Percentiles rank a stretch among this genome's conserved stretches.
Evolutionary conservation across 2,329 filamentous ascomycete species (phyloP).

Genomic region (Colletotrichum chlorophyti): DNA sequence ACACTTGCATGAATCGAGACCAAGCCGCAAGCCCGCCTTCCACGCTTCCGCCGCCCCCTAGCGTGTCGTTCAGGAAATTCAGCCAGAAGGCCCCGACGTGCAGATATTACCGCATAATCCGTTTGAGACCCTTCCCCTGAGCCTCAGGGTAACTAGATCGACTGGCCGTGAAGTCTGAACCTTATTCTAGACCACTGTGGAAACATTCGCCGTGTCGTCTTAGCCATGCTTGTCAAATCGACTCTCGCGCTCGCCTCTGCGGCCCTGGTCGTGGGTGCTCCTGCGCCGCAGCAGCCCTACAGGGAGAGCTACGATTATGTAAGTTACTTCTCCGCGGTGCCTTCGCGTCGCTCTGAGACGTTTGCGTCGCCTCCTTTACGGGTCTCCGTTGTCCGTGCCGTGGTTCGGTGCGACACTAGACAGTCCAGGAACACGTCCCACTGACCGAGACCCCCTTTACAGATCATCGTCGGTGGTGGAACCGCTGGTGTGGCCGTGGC

Average conservation of each 20-base stretch:
- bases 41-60: not conserved
- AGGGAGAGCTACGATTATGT: slow-evolving; percentile 27
- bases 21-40: not conserved
- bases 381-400: too few species aligned
- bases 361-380: slow-evolving; percentile 2
- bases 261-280: slow-evolving; percentile 8
- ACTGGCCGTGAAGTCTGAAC: not conserved
- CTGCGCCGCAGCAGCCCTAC: slow-evolving; percentile 3
- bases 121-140: too few species aligned
- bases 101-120: slow-evolving; percentile 7
- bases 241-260: slow-evolving; percentile 15
- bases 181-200: not conserved
- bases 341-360: not conserved
- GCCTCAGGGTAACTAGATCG: not conserved
- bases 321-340: slow-evolving; percentile 8
- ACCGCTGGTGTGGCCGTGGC: slow-evolving; percentile 42
- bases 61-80: not conserved
- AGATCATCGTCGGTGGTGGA: slow-evolving; percentile 42
- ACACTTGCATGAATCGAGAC: not conserved
- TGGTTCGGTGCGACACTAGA: too few species aligned
- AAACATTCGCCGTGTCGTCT: slow-evolving; percentile 5
- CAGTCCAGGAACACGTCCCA: too few species aligned
- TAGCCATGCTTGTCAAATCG: slow-evolving; percentile 26
- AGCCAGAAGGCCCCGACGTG: slow-evolving; percentile 10
- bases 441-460: not conserved